Evolutionary conservation across 192 early-diverging fungal species (phyloP), one percentile per base, ranked within the genome.

Genomic region (Hyaloraphidium curvatum): DNA sequence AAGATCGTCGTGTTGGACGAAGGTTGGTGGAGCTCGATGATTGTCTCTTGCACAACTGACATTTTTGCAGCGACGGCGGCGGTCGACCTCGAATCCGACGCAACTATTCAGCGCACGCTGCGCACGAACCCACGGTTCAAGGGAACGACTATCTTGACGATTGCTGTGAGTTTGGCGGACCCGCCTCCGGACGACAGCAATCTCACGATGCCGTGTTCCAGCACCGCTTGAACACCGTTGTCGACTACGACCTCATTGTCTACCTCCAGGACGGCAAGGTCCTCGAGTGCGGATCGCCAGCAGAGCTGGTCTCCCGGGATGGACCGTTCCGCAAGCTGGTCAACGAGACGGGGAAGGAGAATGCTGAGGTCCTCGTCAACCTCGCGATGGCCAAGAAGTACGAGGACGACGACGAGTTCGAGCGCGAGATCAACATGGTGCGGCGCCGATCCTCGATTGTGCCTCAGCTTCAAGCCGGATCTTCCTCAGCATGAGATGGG

Each of bases 21-120:
- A 37, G 11, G 11, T 13, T 13, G 11, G 17, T 11, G 11, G 11
- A 13, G 11, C 25, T 11, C 25, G 43, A 48, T 48, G 25, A 25
- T 19, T 48, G 43, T 22, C 7, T 14, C 16, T 33, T 52, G 51
- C 40, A 22, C 54, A 1, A 11, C 27, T 55, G 51, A 33, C 28
- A 55, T 55, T 27, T 27, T 33, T 39, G 54, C 28, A 55, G 54
- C 54, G 1, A 55, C 54, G 4, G 43, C 43, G 11, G 14, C 43
- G 7, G 43, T 48, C 23, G 54, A 55, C 28, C 9, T 55, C 31
- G 67, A 70, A n/a, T 77, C 76, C 2, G 80, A 83, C 51, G 53
- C 58, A 22, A 52, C 77, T 50, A 84, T 91, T 41, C 86, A 85
- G 55, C 62, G 69, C 27, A 69, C 79, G 17, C 71, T 85, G 22